Percentiles rank a stretch among this genome's conserved stretches.
Conservation (phyloP, 768 basidiomycete genomes). For the Tylopilus felleus region DNA sequence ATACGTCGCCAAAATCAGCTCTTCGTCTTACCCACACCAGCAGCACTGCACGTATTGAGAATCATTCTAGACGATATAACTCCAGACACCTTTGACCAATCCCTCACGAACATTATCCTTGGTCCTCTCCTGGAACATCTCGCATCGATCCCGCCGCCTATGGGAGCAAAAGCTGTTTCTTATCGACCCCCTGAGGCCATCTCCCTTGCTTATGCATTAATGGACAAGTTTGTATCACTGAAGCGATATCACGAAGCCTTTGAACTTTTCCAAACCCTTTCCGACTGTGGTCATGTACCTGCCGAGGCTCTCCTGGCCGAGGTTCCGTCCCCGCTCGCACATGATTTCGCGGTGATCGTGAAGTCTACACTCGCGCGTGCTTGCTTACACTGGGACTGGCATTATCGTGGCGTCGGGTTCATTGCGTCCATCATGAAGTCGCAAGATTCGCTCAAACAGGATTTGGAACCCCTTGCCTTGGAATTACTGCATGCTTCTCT, state of each 20-base stretch:
- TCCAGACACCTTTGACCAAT: conserved; percentile 15
- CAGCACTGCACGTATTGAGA: conserved; percentile 19
- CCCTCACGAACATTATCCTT: conserved; percentile 27
- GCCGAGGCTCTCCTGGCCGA: conserved; percentile 43
- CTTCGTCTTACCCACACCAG: conserved; percentile 10
- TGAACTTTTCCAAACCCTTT: conserved; percentile 47
- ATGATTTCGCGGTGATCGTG: conserved; percentile 47
- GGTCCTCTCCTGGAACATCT: conserved; percentile 32
- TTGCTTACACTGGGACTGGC: conserved; percentile 55
- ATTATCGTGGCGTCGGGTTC: conserved; percentile 38
- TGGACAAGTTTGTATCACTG: conserved; percentile 40
- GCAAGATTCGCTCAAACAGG: conserved; percentile 19
- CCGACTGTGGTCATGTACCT: conserved; percentile 44
- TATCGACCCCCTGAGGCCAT: conserved; percentile 39
- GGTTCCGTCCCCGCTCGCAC: conserved; percentile 25
- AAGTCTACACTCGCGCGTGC: conserved; percentile 48
- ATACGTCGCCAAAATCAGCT: conserved; percentile 14
- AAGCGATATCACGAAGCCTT: conserved; percentile 38
- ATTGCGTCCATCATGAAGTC: conserved; percentile 31
- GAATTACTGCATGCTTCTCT: conserved; percentile 44
- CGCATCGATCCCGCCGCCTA: conserved; percentile 22
- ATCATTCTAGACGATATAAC: conserved; percentile 19
- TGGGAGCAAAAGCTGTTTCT: conserved; percentile 29
- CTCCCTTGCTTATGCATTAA: conserved; percentile 40
- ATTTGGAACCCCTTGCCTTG: conserved; percentile 36